Conservation (phyloP, 345 rosid species). For the Eucalyptus curtisii region DNA sequence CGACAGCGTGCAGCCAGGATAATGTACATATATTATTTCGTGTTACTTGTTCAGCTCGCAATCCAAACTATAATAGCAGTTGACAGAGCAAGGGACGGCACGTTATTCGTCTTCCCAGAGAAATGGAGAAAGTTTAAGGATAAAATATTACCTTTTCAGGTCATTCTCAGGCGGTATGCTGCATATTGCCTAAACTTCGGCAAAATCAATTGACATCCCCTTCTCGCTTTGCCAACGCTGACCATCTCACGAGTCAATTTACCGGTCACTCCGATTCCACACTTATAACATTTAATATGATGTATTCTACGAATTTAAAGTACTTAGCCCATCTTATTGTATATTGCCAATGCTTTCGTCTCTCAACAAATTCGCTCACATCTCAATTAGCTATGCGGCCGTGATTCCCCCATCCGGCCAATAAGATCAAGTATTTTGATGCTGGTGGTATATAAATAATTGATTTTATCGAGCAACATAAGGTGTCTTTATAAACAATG, state of each 20-base stretch:
- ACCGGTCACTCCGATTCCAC: background rate
- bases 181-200: background rate
- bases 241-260: background rate
- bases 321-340: background rate
- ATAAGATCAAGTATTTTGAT: background rate
- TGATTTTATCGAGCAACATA: accelerated
- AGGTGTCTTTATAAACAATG: background rate
- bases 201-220: background rate
- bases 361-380: background rate
- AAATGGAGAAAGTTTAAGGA: background rate
- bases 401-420: background rate
- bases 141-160: background rate
- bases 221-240: background rate
- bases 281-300: background rate
- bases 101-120: background rate
- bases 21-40: background rate
- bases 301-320: background rate
- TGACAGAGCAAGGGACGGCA: background rate
- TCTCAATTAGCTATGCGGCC: background rate
- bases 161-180: background rate
- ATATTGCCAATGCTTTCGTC: no score
- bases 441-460: accelerated
- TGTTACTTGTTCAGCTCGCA: background rate
- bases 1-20: background rate
- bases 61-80: background rate